Percentiles rank a stretch among this genome's conserved stretches.
These are phyloP conservation scores for Lobulomyces angularis DNA, from an alignment of 192 early-diverging fungal genomes.

Conservation along the genomic window DNA sequence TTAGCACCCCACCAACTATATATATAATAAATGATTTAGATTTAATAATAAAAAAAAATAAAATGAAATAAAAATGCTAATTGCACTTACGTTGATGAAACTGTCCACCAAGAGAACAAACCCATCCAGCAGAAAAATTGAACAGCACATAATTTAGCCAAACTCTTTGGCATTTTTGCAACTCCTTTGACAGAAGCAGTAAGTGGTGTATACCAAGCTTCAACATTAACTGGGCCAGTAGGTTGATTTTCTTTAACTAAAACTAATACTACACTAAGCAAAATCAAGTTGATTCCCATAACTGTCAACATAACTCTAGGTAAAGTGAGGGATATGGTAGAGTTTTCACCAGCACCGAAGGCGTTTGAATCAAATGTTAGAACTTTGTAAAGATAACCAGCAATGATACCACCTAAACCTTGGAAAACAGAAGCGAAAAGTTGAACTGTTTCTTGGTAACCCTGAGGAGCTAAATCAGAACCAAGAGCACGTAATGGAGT, in stretches of 20 bases:
- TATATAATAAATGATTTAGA: too few relatives aligned
- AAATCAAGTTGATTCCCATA: conserved; percentile 13
- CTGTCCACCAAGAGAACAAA: conserved; percentile 12
- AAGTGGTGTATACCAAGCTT: neutral
- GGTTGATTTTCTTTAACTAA: conserved; percentile 9
- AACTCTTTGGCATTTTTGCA: conserved; percentile 2
- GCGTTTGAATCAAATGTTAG: too few relatives aligned
- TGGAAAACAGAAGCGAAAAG: conserved; percentile 10
- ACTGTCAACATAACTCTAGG: conserved; percentile 4
- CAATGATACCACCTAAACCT: conserved; percentile 12
- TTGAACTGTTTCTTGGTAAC: conserved; percentile 8
- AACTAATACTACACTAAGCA: neutral
- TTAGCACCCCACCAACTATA: too few relatives aligned
- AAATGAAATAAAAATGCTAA: too few relatives aligned
- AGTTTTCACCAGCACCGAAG: neutral
- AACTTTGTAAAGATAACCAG: conserved; percentile 1
- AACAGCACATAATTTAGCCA: conserved; percentile 4
- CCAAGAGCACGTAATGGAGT: conserved; percentile 12
- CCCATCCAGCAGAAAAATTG: conserved; percentile 15
- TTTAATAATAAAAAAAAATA: too few relatives aligned
- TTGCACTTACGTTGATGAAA: conserved; percentile 7
- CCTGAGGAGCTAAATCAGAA: conserved; percentile 11
- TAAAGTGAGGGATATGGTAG: too few relatives aligned
- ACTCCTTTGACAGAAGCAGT: conserved; percentile 1
- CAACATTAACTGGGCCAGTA: conserved; percentile 1